Base-by-base conservation (phyloP, 2,329 filamentous ascomycete species). In the Diaporthe vaccinii region DNA sequence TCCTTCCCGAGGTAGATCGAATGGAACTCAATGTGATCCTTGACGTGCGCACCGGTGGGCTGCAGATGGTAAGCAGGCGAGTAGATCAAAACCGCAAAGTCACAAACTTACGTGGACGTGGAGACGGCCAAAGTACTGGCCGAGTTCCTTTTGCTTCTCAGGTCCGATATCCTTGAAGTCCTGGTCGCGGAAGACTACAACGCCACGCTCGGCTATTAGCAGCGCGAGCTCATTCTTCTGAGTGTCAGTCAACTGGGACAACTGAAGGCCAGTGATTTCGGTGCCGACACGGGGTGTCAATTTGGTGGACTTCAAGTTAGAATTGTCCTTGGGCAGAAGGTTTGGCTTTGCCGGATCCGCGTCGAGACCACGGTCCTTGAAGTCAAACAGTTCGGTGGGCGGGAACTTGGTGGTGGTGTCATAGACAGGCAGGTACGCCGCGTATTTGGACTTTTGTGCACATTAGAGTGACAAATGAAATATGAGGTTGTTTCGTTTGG, bases 1-100 rank as follows among this genome's bases (percentile, higher is more conserved):
- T 85, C 86, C 2, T 84, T 83, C 0, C 85, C 86, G 0, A 87
- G 83, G 79, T 87, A 87, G 76, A 87, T 86, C 76, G 85, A 86
- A 79, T 87, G 85, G 67, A 87, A 81, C 77, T 87, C 85, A 15
- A 86, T 80, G 46, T 84, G 81, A 75, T 84, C 84, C 72, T 86
- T 82, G 74, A 87, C 83, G 70, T 86, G 84, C 22, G 85, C 83
- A 49, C 85, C 85, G 14, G 85, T 84, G 28, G 84, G 85, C 84
- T 85, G 65, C 36, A 7, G 3, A 6, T 53, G 44, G 71, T 73
- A 2, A 62, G 53, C 9, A 14, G 51, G 15, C 12, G 22, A 28
- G 3, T 1, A 49, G 44, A 22, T 5, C 20, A 17, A 7, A 2
- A 92, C 46, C 90, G 89, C 34, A 91, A 86, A 1, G 87, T 88